Evolutionary conservation across 805 yeast species (phyloP), one percentile per base, ranked within the genome.

Genomic region (Metschnikowia shivogae): DNA sequence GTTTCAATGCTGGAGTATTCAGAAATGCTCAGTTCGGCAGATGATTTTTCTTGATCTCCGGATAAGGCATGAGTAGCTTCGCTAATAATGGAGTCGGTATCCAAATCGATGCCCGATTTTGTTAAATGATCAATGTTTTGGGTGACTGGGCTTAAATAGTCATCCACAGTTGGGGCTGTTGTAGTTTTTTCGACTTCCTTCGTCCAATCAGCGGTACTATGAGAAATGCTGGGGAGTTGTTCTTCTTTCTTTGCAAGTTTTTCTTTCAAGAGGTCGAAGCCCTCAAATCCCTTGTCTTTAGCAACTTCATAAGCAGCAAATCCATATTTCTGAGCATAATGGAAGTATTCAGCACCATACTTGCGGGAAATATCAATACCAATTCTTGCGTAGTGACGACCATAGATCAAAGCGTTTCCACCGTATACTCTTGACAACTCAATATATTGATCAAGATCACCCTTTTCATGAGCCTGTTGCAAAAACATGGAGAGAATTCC

Each of bases 391-490:
- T 45, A 53, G n/a, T 47, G 46, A 11, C 48, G 50, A 9, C 49
- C 49, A 8, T 39, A 45, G 4, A 32, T 41, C 12, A 37, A 39
- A 14, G 53, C 52, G 20, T 42, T 44, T 20, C 40, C 51, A 1
- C 62, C 62, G 44, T 62, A 54, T 6, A 45, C 35, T 33, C 45
- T 53, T 11, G 63, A 55, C 11, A 59, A 24, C 5, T 51, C 60
- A 12, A 56, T 19, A 22, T 50, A 52, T 27, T 57, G 52, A 30
- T 62, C 61, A 40, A 69, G 63, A 30, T 68, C 63, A 4, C 73
- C 74, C 27, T 48, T 54, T 39, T 68, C 70, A 44, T 64, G 60
- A 6, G 62, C 59, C 37, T 55, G 54, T 50, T 73, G 77, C 26
- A 71, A 49, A 5, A 54, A 56, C 29, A 70, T 42, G 6, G 68